These are phyloP conservation scores for Blastomyces parvus DNA, from an alignment of 2,329 filamentous ascomycete genomes.

Conservation along the genomic window DNA sequence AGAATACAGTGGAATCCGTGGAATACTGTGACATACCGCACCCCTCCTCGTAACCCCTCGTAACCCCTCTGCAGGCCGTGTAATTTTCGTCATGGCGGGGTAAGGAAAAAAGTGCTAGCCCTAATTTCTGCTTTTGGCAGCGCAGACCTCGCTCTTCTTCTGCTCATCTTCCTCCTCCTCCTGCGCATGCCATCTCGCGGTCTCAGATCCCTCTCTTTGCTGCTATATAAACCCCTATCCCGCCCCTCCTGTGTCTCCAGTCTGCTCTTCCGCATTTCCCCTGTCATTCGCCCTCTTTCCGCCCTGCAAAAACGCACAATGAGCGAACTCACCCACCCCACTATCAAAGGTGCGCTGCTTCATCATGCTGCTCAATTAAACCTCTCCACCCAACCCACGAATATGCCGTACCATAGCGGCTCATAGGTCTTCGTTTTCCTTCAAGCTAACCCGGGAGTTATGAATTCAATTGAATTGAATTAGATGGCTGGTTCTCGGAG, in stretches of 20 bases:
- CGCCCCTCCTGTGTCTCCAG: neutral
- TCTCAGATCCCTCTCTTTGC: neutral
- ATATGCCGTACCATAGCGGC: neutral
- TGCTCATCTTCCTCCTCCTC: neutral
- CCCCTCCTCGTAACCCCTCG: too few relatives aligned
- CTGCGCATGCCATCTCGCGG: neutral
- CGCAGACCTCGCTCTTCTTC: neutral
- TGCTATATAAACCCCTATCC: neutral
- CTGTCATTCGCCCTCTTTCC: neutral
- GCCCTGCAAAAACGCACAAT: conserved; percentile 39
- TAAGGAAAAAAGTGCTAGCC: neutral
- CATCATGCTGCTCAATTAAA: neutral
- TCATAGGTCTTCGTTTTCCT: neutral
- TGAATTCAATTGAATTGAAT: conserved; percentile 8
- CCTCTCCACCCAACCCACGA: neutral
- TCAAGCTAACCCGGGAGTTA: neutral
- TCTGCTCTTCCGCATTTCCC: neutral
- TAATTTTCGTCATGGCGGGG: neutral
- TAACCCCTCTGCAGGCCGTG: neutral
- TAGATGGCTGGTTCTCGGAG: conserved; percentile 99
- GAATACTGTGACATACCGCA: neutral
- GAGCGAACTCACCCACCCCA: conserved; percentile 63
- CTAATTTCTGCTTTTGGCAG: neutral
- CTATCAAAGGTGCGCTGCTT: conserved; percentile 56
- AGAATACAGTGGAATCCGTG: neutral